Conservation (phyloP, 441 rosid genomes). For the Populus hybrid region DNA sequence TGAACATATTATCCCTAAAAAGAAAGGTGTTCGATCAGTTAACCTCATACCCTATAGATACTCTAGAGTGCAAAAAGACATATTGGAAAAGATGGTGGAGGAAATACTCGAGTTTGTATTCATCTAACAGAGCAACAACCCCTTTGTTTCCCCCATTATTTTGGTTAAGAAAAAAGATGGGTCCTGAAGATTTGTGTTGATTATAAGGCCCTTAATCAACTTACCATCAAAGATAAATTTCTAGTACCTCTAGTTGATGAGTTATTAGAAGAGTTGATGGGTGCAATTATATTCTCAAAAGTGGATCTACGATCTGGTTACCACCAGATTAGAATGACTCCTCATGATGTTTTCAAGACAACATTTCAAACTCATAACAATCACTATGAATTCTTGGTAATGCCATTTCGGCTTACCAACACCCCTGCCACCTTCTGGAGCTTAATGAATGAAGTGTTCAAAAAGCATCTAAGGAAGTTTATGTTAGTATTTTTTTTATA, state of each 20-base stretch:
- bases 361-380: background rate
- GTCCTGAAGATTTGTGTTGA: background rate
- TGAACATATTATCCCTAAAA: rapidly evolving
- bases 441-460: background rate
- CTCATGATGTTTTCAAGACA: background rate
- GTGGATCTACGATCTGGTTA: background rate
- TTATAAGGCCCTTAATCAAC: background rate
- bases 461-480: background rate
- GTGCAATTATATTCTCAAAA: background rate
- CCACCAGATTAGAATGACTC: background rate
- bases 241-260: background rate
- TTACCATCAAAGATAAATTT: background rate
- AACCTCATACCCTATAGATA: background rate
- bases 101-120: background rate
- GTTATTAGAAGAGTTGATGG: background rate
- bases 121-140: background rate
- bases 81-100: background rate
- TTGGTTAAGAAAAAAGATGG: background rate
- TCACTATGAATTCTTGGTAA: background rate
- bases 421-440: background rate
- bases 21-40: background rate
- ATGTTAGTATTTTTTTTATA: background rate
- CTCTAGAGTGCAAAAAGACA: background rate
- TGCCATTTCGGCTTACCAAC: background rate
- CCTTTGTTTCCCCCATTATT: background rate